These are phyloP conservation scores for Magnolia sinica DNA, from an alignment of 164 flowering plant genomes.

Conservation along the genomic window DNA sequence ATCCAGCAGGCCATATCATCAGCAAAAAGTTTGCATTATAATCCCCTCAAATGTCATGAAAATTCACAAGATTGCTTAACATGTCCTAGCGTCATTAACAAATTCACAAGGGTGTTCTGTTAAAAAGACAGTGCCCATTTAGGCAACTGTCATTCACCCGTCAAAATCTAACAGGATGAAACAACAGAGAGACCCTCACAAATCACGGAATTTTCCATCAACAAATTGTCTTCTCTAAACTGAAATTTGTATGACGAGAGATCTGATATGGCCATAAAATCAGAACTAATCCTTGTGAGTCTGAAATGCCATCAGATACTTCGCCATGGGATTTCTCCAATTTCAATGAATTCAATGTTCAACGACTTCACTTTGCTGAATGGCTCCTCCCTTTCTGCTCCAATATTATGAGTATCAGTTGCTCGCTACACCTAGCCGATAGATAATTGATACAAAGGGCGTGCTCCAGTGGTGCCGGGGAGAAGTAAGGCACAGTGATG, in stretches of 20 bases:
- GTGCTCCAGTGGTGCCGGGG: no score
- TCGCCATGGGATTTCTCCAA: background rate
- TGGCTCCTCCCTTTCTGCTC: background rate
- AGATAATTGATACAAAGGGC: background rate
- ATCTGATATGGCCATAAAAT: background rate
- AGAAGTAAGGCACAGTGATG: no score
- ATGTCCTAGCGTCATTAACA: background rate
- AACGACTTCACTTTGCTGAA: background rate
- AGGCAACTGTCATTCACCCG: background rate
- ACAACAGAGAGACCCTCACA: background rate
- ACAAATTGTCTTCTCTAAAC: background rate
- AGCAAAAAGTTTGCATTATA: background rate
- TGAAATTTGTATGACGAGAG: no score
- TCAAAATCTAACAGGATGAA: background rate
- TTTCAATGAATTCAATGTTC: background rate
- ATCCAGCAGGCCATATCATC: background rate
- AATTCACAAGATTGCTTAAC: background rate
- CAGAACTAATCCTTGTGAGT: background rate
- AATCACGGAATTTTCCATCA: background rate
- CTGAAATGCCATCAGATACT: background rate
- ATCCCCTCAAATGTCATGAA: no score
- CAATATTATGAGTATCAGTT: background rate
- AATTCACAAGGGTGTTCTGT: background rate
- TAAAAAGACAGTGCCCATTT: background rate
- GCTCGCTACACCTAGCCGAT: background rate